Evolutionary conservation across 2,329 filamentous ascomycete genomes (phyloP).

Genomic region (Aureobasidium pullulans): DNA sequence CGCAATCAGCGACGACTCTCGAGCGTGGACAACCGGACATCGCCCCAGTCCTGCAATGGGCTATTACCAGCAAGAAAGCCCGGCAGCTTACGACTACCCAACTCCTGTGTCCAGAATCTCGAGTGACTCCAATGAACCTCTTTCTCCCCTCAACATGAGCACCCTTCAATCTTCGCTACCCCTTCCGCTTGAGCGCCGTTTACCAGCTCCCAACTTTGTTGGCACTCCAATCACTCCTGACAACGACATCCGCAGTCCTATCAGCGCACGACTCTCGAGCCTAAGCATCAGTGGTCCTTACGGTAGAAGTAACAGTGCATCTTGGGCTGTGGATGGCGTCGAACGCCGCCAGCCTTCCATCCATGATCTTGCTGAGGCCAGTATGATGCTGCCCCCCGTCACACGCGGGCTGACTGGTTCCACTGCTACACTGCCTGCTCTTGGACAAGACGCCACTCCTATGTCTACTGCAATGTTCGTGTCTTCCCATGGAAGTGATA

Average conservation of each 20-base stretch:
- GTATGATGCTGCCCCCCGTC: slow-evolving; percentile 12
- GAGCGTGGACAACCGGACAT: slow-evolving; percentile 21
- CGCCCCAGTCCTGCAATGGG: slow-evolving; percentile 21
- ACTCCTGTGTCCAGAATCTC: slow-evolving; percentile 17
- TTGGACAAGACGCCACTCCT: neutral
- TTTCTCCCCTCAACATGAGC: slow-evolving; percentile 28
- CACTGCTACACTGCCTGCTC: neutral
- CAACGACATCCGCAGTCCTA: neutral
- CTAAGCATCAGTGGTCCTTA: neutral
- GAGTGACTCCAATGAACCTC: slow-evolving; percentile 19
- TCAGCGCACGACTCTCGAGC: neutral
- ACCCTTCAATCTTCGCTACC: slow-evolving; percentile 28
- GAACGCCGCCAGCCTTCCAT: slow-evolving; percentile 5
- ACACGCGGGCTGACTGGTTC: neutral
- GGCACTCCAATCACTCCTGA: slow-evolving; percentile 5
- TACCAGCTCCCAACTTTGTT: slow-evolving; percentile 22
- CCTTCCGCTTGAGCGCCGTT: slow-evolving; percentile 24
- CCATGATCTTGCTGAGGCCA: slow-evolving; percentile 10
- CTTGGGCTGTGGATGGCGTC: neutral
- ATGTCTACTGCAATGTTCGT: neutral
- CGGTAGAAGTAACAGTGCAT: neutral
- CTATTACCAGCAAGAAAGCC: slow-evolving; percentile 18
- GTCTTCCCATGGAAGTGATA: neutral
- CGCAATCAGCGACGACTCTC: slow-evolving; percentile 22
- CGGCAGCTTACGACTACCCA: slow-evolving; percentile 24